These are phyloP conservation scores for Neophaeococcomyces aloes DNA, from an alignment of 2,329 filamentous ascomycete species.

Conservation along the genomic window DNA sequence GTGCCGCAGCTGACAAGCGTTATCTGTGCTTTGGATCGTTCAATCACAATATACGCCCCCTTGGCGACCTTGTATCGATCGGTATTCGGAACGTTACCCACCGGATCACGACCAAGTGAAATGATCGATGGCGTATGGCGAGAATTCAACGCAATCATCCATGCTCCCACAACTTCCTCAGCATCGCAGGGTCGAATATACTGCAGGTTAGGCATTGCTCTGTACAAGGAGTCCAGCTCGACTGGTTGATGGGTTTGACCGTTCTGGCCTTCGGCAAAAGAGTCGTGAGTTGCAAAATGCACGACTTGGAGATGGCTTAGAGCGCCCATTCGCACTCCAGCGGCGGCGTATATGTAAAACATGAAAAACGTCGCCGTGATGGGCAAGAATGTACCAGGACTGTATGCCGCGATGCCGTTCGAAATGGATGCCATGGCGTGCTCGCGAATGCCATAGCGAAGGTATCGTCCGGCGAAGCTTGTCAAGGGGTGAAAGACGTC, in stretches of 20 bases:
- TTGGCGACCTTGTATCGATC: too few species aligned
- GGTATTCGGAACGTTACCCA: too few species aligned
- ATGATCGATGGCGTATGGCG: too few species aligned
- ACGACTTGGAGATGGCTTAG: slow-evolving; percentile 45
- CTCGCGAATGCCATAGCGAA: slow-evolving; percentile 86
- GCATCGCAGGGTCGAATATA: slow-evolving; percentile 49
- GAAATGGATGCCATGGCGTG: slow-evolving; percentile 85
- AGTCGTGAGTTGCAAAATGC: slow-evolving; percentile 51
- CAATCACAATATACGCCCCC: too few species aligned
- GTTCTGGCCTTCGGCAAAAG: slow-evolving; percentile 48
- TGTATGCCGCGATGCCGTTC: slow-evolving; percentile 55
- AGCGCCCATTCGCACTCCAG: slow-evolving; percentile 49
- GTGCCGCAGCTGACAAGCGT: slow-evolving; percentile 41
- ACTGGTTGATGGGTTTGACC: slow-evolving; percentile 53
- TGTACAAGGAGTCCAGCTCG: slow-evolving; percentile 44
- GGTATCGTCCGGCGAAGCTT: slow-evolving; percentile 29
- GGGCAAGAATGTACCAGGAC: slow-evolving; percentile 43
- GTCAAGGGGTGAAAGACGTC: slow-evolving; percentile 43
- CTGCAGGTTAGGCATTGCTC: slow-evolving; percentile 50
- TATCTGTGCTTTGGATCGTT: too few species aligned
- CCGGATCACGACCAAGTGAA: too few species aligned
- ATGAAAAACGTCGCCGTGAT: slow-evolving; percentile 50
- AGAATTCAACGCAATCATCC: slow-evolving; percentile 41
- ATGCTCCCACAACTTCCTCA: slow-evolving; percentile 49
- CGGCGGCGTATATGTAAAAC: slow-evolving; percentile 47